Percentiles rank a stretch among this genome's conserved stretches.
These are phyloP conservation scores for Termitomyces sp. DNA, from an alignment of 768 basidiomycete genomes.

Conservation along the genomic window DNA sequence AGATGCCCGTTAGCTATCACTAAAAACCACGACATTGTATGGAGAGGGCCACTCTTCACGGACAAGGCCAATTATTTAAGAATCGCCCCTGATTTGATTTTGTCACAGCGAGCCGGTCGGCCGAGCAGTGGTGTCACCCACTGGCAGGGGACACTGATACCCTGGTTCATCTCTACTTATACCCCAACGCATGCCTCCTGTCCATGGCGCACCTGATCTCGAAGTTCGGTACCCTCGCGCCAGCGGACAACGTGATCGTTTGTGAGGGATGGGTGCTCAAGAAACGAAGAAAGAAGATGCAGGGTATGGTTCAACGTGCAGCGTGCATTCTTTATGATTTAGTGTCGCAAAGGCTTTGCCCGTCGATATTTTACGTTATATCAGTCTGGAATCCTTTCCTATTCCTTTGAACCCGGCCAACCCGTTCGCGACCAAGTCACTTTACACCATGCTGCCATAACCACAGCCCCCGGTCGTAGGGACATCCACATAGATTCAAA, in stretches of 20 bases:
- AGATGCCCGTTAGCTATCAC: background rate
- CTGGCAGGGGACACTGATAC: no score
- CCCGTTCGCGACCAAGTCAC: conserved; percentile 68
- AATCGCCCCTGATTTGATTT: background rate
- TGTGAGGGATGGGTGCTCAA: conserved; percentile 81
- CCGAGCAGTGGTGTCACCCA: no score
- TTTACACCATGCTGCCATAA: conserved; percentile 70
- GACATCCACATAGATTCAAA: conserved; percentile 81
- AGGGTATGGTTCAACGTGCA: conserved; percentile 44
- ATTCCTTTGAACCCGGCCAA: conserved; percentile 70
- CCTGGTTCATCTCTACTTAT: background rate
- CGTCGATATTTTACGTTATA: conserved; percentile 76
- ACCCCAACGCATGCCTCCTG: conserved; percentile 5
- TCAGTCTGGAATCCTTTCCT: conserved; percentile 66
- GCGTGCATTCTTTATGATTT: background rate
- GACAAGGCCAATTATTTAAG: background rate
- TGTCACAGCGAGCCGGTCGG: background rate
- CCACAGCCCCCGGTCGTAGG: conserved; percentile 66
- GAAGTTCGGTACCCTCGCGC: background rate
- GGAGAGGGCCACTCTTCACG: background rate
- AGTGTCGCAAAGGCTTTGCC: conserved; percentile 61
- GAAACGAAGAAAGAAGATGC: conserved; percentile 86
- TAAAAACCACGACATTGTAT: no score
- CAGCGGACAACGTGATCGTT: conserved; percentile 26
- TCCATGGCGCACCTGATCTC: background rate